A percentile compares a stretch with the other conserved stretches of the same genome.
phyloP scores from a whole-genome alignment of 106 monocot species.

The Triglochin maritima region DNA sequence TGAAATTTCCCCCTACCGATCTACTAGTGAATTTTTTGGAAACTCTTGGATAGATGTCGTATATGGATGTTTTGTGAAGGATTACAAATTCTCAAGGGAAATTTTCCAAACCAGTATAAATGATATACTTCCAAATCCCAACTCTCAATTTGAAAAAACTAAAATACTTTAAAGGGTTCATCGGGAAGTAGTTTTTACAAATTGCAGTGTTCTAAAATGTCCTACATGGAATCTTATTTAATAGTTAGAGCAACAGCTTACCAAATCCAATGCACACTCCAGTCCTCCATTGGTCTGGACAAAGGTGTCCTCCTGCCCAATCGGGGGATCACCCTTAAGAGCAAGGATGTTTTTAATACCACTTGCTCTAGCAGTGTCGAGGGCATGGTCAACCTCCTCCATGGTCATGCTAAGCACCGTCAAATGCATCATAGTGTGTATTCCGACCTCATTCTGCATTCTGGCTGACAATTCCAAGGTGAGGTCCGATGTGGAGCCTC shows the following conservation, averaged over 20 bases:
- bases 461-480: constrained; percentile 36
- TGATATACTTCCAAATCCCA: no score
- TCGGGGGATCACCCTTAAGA: constrained; percentile 41
- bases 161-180: no score
- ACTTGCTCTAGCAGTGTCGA: constrained; percentile 13
- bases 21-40: no score
- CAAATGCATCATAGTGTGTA: constrained; percentile 67
- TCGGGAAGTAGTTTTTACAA: no score
- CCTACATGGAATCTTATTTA: no score
- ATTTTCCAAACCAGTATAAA: no score
- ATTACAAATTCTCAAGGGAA: no score
- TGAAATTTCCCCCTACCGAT: not conserved
- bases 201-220: no score
- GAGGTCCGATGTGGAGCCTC: constrained; percentile 20
- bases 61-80: no score
- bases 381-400: constrained; percentile 31
- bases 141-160: no score
- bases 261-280: constrained; percentile 34
- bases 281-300: constrained; percentile 15
- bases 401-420: constrained; percentile 38
- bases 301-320: constrained; percentile 5
- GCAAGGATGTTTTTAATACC: constrained; percentile 52
- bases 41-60: no score
- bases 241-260: not conserved
- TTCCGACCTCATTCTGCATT: constrained; percentile 36